Percentiles rank a stretch among this genome's conserved stretches.
phyloP scores from a whole-genome alignment of 148 eudicot genomes.

The Spergularia marina region DNA sequence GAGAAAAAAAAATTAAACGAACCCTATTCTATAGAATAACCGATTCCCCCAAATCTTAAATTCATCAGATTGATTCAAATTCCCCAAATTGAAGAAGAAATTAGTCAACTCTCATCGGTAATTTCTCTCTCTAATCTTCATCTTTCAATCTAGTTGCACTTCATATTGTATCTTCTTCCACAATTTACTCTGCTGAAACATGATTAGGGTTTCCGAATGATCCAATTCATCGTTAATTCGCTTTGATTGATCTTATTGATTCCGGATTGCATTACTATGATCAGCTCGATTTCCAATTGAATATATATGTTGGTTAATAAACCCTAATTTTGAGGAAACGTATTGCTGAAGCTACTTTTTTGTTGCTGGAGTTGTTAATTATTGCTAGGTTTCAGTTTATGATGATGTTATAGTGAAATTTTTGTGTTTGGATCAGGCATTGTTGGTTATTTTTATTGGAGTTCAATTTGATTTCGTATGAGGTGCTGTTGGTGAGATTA shows the following conservation, averaged over 20 bases:
- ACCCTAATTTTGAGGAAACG: background rate
- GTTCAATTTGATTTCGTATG: background rate
- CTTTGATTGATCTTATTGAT: background rate
- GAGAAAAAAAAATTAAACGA: background rate
- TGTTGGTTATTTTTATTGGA: background rate
- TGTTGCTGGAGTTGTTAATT: background rate
- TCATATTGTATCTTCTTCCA: background rate
- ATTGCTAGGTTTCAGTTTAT: background rate
- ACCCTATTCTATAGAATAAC: constrained; percentile 3
- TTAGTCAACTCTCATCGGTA: background rate
- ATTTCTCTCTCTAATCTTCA: background rate
- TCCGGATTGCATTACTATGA: background rate
- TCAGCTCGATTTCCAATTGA: background rate
- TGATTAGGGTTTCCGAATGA: background rate
- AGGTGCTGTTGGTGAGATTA: constrained; percentile 7
- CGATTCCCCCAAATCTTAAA: background rate
- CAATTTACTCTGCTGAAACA: background rate
- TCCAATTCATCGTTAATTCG: background rate
- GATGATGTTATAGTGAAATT: background rate
- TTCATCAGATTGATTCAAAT: background rate
- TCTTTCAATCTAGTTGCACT: background rate
- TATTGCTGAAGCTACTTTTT: background rate
- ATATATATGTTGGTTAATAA: background rate
- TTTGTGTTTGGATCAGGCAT: constrained; percentile 5
- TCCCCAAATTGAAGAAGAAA: too few species aligned